Evolutionary conservation across 805 yeast genomes (phyloP), one percentile per base, ranked within the genome.

Genomic region (Starmera amethionina): DNA sequence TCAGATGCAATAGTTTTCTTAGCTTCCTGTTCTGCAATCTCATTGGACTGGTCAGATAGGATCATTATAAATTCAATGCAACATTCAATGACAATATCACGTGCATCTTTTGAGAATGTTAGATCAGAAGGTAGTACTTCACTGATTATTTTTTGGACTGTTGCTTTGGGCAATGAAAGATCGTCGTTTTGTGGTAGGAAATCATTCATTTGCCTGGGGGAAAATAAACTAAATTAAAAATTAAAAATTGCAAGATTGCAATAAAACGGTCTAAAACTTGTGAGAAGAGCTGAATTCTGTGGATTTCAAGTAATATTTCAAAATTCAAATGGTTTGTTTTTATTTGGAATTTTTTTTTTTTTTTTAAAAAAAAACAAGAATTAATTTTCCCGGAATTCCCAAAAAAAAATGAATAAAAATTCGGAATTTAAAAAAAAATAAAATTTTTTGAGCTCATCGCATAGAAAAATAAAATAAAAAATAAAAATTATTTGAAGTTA

Each of bases 1-100:
- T 93, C 98, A 2, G 95, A 82, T 1, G 96, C 95, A 35, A 93
- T 93, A 3, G 98, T 93, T 62, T 93, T 93, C 61, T 93, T 93
- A 40, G 94, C 79, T 58, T 93, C 98, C 52, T 82, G 83, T 52
- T 93, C 97, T 1, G 97, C 97, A 48, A 93, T 88, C 46, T 93
- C 97, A 53, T 90, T 89, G 41, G 90, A 82, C 63, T 88, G 95
- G 3, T 95, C 86, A 10, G 96, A 83, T 34, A 90, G 67, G 43
- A 90, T 86, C 95, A 93, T 90, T 44, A 93, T 82, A 59, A 93
- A 90, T 62, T 88, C 96, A 41, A 93, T 87, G 52, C 97, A 88
- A 60, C 96, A 90, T 57, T 93, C 97, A 35, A 95, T 90, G 35
- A 93, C 75, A 35, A 95, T 93, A 54, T 90, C 97, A 42, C 97